A percentile compares a stretch with the other conserved stretches of the same genome.
Conservation (phyloP, 768 basidiomycete genomes). For the Russula foetens region DNA sequence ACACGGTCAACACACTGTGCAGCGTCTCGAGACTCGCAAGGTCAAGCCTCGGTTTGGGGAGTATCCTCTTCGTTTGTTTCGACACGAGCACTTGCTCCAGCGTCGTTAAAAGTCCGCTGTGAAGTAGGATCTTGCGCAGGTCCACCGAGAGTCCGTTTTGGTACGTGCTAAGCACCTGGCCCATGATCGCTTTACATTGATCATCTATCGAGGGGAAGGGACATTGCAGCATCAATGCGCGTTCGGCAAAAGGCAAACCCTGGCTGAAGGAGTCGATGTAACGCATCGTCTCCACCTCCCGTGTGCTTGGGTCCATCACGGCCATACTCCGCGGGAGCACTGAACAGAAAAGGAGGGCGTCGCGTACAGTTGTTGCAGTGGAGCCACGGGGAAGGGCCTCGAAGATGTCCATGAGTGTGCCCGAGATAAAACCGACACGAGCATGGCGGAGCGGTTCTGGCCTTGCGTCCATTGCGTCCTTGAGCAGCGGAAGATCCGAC, state of each 20-base stretch:
- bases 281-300: constrained; percentile 27
- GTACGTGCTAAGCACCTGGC: constrained; percentile 38
- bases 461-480: constrained; percentile 43
- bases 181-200: constrained; percentile 28
- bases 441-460: constrained; percentile 46
- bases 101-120: constrained; percentile 31
- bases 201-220: constrained; percentile 48
- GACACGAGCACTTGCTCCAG: constrained; percentile 36
- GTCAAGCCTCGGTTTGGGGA: constrained; percentile 2
- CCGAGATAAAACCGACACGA: constrained; percentile 31
- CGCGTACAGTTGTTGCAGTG: constrained; percentile 35
- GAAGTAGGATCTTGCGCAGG: constrained; percentile 31
- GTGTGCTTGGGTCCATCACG: constrained; percentile 25
- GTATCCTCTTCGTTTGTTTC: constrained; percentile 22
- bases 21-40: constrained; percentile 50
- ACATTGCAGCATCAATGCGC: constrained; percentile 38
- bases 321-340: constrained; percentile 38
- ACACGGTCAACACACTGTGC: constrained; percentile 69
- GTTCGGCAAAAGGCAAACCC: constrained; percentile 38
- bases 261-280: constrained; percentile 37
- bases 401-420: constrained; percentile 25
- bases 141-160: constrained; percentile 34
- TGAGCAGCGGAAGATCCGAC: constrained; percentile 54
- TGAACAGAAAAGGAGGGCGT: constrained; percentile 44
- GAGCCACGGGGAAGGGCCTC: constrained; percentile 38